Conservation (phyloP, 208 protist genomes). For the Leishmania braziliensis region DNA sequence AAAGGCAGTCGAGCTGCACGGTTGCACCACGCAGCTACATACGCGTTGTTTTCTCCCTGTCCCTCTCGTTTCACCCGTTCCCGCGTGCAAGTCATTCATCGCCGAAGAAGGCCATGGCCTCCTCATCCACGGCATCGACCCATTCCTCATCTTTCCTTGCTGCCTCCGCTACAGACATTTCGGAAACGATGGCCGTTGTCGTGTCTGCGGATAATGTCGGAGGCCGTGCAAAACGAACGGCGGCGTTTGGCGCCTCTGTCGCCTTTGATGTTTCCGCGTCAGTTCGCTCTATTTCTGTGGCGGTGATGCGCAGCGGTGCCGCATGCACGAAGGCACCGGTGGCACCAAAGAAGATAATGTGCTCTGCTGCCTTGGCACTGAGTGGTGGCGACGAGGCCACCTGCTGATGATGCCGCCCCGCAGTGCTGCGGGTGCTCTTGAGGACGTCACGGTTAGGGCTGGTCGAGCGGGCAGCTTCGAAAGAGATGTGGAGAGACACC, state of each 20-base stretch:
- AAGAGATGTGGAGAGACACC: conserved; percentile 3
- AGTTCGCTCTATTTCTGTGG: not conserved
- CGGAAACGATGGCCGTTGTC: too few species aligned
- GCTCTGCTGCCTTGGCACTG: not conserved
- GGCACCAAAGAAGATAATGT: conserved; percentile 8
- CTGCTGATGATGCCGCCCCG: not conserved
- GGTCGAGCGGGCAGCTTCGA: not conserved
- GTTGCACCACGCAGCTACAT: not conserved
- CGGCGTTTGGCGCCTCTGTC: not conserved
- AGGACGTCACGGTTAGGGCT: not conserved
- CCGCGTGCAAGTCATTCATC: conserved; percentile 11
- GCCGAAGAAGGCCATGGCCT: conserved; percentile 52
- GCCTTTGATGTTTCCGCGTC: not conserved
- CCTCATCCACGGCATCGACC: conserved; percentile 38
- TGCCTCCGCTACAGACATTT: not conserved
- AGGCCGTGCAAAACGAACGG: not conserved
- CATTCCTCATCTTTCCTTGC: conserved; percentile 10
- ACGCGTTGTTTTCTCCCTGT: not conserved
- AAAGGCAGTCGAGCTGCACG: not conserved
- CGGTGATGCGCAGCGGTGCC: conserved; percentile 10
- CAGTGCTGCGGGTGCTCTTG: not conserved
- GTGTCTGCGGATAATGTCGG: not conserved
- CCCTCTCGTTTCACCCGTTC: not conserved
- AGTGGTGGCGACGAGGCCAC: not conserved
- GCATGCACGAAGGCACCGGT: not conserved